These are phyloP conservation scores for Coelastrella sp. DNA, from an alignment of 139 green algal species.

Conservation along the genomic window DNA sequence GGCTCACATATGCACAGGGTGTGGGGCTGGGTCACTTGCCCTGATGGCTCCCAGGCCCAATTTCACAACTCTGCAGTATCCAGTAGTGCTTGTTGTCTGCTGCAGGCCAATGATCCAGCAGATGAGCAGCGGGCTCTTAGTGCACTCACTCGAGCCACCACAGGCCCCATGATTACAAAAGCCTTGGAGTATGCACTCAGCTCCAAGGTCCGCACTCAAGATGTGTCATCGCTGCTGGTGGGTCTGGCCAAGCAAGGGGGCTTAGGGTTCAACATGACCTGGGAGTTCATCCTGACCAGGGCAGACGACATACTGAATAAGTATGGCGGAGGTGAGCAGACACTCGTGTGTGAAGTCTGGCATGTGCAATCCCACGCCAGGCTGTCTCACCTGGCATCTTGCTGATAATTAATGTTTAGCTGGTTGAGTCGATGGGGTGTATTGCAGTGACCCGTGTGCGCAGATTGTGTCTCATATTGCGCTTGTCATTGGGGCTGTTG, in stretches of 20 bases:
- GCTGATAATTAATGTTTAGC: no score
- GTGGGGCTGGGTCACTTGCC: not conserved
- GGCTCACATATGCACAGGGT: no score
- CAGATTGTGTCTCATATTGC: no score
- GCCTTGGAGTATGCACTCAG: constrained; percentile 32
- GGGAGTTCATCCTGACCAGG: constrained; percentile 51
- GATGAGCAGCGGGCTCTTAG: constrained; percentile 33
- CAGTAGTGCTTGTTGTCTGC: not conserved
- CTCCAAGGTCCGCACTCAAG: constrained; percentile 41
- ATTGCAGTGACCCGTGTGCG: no score
- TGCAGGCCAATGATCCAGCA: constrained; percentile 33
- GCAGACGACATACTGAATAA: constrained; percentile 35
- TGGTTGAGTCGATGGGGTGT: no score
- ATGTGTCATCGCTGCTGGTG: constrained; percentile 42
- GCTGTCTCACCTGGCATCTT: no score
- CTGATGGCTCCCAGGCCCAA: no score
- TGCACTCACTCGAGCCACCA: constrained; percentile 24
- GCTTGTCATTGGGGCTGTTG: no score
- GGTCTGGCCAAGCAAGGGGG: constrained; percentile 44
- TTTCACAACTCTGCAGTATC: not conserved
- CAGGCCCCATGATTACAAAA: not conserved
- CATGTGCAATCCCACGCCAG: no score
- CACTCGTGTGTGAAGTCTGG: no score
- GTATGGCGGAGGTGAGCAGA: constrained; percentile 33
- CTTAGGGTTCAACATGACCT: constrained; percentile 43